Evolutionary conservation across 2,329 filamentous ascomycete genomes (phyloP), one percentile per base, ranked within the genome.

Genomic region (Trichophaea hybrida): DNA sequence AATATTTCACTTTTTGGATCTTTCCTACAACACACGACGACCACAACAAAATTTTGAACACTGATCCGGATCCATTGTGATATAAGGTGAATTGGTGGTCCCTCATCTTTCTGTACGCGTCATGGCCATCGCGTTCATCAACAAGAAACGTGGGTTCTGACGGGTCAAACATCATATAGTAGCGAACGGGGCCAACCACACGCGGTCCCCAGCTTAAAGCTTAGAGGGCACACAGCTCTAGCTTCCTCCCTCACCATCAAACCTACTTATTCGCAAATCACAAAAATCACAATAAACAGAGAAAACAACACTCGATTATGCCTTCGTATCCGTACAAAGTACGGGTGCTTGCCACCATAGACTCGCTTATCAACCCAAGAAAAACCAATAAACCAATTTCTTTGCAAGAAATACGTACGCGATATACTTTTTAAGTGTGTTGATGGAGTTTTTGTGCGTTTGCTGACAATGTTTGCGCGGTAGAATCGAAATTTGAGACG

Each of bases 331-430:
- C 64, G 32, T 66, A 66, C 57, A 65, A 37, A 46, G 61, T 61
- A 24, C 63, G 64, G 43, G 64, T 65, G 34, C 63, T 66, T 35
- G 63, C 63, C 17, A 63, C 64, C 24, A 37, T 66, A 17, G 64
- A 66, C 43, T 59, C 63, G 17, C 52, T 55, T 37, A 62, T 63
- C 33, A 53, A 49, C 34, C 59, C 61, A n/a, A 61, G 58, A 53
- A 50, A 40, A 33, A 43, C 63, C 13, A 44, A 33, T 10, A 32
- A 35, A 2, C 44, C 63, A 33, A 58, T 65, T 56, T 53, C 61
- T 35, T 46, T 63, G 40, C 52, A 35, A 10, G 57, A 59, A 12
- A 59, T 65, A 15, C 46, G 56, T 58, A 58, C 44, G 56, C 40
- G 24, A 13, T 34, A 5, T 35, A 12, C 32, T 49, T n/a, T 6